Conservation (phyloP, 352 stramenopile genomes). For the Pythium aristosporum region DNA sequence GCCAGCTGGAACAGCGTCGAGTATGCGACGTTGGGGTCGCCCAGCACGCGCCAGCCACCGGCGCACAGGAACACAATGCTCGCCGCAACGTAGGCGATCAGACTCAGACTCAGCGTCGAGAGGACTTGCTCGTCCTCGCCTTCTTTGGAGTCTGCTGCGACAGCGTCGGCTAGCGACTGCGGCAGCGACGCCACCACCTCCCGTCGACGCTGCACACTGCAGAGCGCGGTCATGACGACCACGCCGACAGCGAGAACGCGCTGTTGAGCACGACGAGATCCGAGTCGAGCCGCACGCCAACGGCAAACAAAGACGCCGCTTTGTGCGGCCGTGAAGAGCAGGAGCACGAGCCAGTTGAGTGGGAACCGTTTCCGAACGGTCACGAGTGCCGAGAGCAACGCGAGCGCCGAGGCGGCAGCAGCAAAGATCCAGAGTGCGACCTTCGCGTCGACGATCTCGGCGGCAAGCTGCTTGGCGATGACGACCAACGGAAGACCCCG, state of each 20-base stretch:
- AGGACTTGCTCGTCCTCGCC: neutral
- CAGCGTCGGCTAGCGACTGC: neutral
- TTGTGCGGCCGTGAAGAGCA: constrained; percentile 20
- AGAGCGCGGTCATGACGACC: constrained; percentile 18
- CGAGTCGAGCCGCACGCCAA: constrained; percentile 21
- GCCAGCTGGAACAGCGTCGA: constrained; percentile 18
- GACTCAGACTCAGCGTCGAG: neutral
- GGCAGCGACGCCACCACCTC: too few relatives aligned
- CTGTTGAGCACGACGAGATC: constrained; percentile 15
- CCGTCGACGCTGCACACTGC: neutral
- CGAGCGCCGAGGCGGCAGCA: neutral
- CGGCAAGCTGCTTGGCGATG: neutral
- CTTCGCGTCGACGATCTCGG: neutral
- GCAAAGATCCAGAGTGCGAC: neutral
- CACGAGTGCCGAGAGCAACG: constrained; percentile 11
- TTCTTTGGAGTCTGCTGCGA: neutral
- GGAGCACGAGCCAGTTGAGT: constrained; percentile 28
- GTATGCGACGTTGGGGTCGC: neutral
- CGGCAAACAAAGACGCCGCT: constrained; percentile 1
- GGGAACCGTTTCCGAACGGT: constrained; percentile 20
- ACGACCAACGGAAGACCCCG: constrained; percentile 8
- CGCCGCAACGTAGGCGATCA: neutral
- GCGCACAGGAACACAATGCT: neutral
- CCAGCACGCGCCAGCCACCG: neutral
- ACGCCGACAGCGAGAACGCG: constrained; percentile 21